A percentile compares a stretch with the other conserved stretches of the same genome.
Conservation (phyloP, 1,284 basidiomycete genomes). For the Ceratorhiza oryzae-sativae region DNA sequence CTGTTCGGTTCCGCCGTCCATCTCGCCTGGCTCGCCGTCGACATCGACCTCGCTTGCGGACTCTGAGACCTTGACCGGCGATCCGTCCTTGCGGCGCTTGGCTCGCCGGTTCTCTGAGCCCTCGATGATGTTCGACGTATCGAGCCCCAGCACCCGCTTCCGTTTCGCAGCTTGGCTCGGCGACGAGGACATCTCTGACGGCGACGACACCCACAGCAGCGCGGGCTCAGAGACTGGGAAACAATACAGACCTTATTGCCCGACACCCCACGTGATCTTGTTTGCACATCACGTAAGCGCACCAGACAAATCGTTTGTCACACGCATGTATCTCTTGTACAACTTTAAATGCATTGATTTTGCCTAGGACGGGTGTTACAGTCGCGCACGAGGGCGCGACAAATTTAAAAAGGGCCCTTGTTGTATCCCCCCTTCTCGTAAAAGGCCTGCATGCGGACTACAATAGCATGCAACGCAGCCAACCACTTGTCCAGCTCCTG, state of each 20-base stretch:
- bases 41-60: conserved; percentile 25
- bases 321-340: no score
- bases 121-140: conserved; percentile 41
- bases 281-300: conserved; percentile 24
- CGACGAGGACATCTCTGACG: conserved; percentile 20
- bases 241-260: conserved; percentile 14
- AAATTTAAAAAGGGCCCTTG: conserved; percentile 50
- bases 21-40: not conserved
- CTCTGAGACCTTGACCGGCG: conserved; percentile 26
- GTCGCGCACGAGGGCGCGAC: not conserved
- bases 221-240: conserved; percentile 8
- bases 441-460: conserved; percentile 73
- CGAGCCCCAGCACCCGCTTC: conserved; percentile 36
- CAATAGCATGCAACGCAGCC: conserved; percentile 71
- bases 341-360: conserved; percentile 1
- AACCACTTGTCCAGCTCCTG: conserved; percentile 83
- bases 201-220: not conserved
- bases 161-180: conserved; percentile 29
- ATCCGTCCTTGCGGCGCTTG: conserved; percentile 39
- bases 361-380: not conserved
- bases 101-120: conserved; percentile 28
- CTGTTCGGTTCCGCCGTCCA: not conserved
- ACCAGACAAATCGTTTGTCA: conserved; percentile 73
- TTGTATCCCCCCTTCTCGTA: conserved; percentile 75
- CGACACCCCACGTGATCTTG: conserved; percentile 21